A percentile compares a stretch with the other conserved stretches of the same genome.
These are phyloP conservation scores for Platanthera guangdongensis DNA, from an alignment of 106 monocot species.

Conservation along the genomic window DNA sequence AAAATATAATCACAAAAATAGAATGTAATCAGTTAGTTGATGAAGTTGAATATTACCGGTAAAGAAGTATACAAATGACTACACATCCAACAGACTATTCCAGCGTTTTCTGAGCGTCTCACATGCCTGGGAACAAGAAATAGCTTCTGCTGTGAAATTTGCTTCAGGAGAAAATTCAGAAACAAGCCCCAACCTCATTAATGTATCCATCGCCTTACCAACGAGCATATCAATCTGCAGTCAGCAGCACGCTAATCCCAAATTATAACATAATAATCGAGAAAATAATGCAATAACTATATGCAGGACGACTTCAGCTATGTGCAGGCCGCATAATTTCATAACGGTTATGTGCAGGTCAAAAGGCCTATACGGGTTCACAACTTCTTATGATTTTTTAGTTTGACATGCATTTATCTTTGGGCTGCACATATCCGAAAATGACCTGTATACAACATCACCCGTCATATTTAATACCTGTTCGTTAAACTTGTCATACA, in stretches of 20 bases:
- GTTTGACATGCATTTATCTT: too few relatives aligned
- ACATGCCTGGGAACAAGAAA: conserved; percentile 52
- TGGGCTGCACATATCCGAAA: too few relatives aligned
- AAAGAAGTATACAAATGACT: not conserved
- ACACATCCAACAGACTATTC: conserved; percentile 43
- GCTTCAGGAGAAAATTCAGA: conserved; percentile 35
- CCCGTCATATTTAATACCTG: conserved; percentile 34
- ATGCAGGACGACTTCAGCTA: too few relatives aligned
- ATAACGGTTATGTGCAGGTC: too few relatives aligned
- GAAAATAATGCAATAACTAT: not conserved
- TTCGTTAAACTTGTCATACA: conserved; percentile 66
- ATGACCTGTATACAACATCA: too few relatives aligned
- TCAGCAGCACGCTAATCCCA: not conserved
- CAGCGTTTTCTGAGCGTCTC: conserved; percentile 55
- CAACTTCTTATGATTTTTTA: too few relatives aligned
- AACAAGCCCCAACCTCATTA: conserved; percentile 56
- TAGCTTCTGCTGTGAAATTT: conserved; percentile 24
- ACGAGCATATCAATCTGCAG: conserved; percentile 94
- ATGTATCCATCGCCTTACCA: conserved; percentile 63
- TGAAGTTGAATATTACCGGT: not conserved
- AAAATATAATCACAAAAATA: too few relatives aligned
- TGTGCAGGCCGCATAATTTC: too few relatives aligned
- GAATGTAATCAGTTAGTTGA: too few relatives aligned
- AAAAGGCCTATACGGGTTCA: too few relatives aligned
- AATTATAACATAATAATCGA: not conserved